Evolutionary conservation across 192 early-diverging fungal species (phyloP).

Genomic region (Chytriomyces hyalinus): DNA sequence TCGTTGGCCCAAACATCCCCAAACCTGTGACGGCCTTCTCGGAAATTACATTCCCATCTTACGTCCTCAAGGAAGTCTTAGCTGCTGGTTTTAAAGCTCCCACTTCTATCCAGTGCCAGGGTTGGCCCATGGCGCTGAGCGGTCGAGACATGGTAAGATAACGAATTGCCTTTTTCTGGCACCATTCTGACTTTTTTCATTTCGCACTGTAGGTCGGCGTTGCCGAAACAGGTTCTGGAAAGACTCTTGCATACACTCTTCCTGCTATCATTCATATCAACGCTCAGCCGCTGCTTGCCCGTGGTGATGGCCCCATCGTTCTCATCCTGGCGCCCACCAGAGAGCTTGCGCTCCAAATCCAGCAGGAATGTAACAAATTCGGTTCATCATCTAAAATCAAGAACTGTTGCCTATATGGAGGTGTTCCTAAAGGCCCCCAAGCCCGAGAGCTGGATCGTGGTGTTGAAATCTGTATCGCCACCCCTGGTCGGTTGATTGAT

Average conservation of each 20-base stretch:
- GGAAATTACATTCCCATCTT: constrained; percentile 91
- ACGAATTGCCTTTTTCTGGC: constrained; percentile 13
- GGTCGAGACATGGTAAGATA: constrained; percentile 85
- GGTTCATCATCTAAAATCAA: constrained; percentile 86
- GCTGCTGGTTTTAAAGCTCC: constrained; percentile 85
- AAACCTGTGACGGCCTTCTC: constrained; percentile 87
- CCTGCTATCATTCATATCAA: constrained; percentile 98
- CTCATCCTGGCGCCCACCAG: constrained; percentile 95
- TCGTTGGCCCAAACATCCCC: constrained; percentile 84
- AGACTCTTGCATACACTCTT: constrained; percentile 92
- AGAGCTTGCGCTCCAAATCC: constrained; percentile 97
- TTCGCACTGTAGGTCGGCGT: constrained; percentile 50
- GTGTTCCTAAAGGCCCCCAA: constrained; percentile 89
- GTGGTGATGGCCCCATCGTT: constrained; percentile 96
- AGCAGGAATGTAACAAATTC: constrained; percentile 93
- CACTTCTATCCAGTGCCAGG: constrained; percentile 95
- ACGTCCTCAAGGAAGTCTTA: constrained; percentile 86
- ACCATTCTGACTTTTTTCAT: not conserved
- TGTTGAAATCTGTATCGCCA: constrained; percentile 96
- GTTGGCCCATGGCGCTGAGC: constrained; percentile 97
- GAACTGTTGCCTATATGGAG: constrained; percentile 95
- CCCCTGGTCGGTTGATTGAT: constrained; percentile 97
- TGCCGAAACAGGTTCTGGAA: constrained; percentile 69
- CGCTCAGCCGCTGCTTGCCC: constrained; percentile 89
- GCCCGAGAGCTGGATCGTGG: constrained; percentile 83